Evolutionary conservation across 257 asterid genomes (phyloP).

Genomic region (Solanum paucissectum): DNA sequence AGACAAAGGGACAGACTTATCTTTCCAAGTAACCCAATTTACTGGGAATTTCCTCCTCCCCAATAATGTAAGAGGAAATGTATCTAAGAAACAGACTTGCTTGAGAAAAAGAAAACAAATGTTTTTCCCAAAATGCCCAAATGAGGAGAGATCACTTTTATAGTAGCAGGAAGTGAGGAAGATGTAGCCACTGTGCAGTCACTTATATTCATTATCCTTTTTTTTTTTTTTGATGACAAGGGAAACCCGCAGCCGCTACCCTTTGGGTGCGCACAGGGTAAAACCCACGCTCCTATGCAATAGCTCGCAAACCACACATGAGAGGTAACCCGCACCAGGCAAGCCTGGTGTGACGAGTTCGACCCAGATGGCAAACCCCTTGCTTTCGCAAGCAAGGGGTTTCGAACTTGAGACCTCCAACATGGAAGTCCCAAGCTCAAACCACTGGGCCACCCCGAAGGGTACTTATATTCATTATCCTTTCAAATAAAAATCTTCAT

Average conservation of each 20-base stretch:
- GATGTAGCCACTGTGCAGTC: background rate
- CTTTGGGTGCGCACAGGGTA: no score
- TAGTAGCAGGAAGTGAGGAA: background rate
- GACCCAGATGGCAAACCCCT: no score
- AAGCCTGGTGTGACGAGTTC: no score
- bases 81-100: background rate
- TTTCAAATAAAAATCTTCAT: background rate
- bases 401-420: no score
- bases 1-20: background rate
- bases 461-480: background rate
- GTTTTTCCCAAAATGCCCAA: background rate
- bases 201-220: background rate
- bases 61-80: background rate
- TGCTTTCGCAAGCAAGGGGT: no score
- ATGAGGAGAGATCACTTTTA: background rate
- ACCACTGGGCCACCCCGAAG: no score
- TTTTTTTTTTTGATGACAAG: no score
- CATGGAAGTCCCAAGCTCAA: no score
- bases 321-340: no score
- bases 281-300: no score
- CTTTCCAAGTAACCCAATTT: background rate
- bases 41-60: background rate
- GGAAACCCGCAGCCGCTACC: no score
- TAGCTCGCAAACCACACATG: no score
- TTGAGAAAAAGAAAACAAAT: background rate